These are phyloP conservation scores for Fusarium robinianum DNA, from an alignment of 2,329 filamentous ascomycete species.

Conservation along the genomic window DNA sequence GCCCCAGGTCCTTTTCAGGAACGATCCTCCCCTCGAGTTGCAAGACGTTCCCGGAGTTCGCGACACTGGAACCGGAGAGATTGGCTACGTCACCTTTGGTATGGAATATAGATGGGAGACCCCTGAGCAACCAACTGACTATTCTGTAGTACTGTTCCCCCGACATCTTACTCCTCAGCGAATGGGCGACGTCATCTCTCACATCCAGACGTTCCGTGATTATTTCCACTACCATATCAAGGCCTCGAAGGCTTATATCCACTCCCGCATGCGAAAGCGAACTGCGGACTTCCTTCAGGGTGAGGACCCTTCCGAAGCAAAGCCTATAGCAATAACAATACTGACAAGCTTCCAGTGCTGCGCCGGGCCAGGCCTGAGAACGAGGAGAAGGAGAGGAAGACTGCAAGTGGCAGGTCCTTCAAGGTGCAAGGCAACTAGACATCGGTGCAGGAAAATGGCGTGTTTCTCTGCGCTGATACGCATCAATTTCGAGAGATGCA, in stretches of 20 bases:
- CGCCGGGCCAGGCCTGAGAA: slow-evolving; percentile 93
- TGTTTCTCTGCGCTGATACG: slow-evolving; percentile 15
- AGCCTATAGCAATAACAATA: slow-evolving; percentile 5
- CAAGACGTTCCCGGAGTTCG: slow-evolving; percentile 84
- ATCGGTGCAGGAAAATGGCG: slow-evolving; percentile 13
- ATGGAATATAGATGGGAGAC: slow-evolving; percentile 24
- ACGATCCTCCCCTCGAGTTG: slow-evolving; percentile 90
- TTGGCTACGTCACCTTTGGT: slow-evolving; percentile 99
- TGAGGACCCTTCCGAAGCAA: slow-evolving; percentile 48
- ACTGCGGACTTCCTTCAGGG: slow-evolving; percentile 98
- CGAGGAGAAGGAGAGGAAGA: slow-evolving; percentile 98
- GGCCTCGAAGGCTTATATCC: slow-evolving; percentile 98
- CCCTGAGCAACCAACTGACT: slow-evolving; percentile 25
- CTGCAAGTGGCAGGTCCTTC: slow-evolving; percentile 94
- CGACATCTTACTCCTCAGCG: slow-evolving; percentile 89
- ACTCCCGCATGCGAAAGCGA: slow-evolving; percentile 95
- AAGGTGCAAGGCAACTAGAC: slow-evolving; percentile 52
- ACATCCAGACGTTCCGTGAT: slow-evolving; percentile 99
- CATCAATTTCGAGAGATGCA: slow-evolving; percentile 13
- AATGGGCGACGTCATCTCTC: slow-evolving; percentile 93
- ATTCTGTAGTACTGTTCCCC: slow-evolving; percentile 79
- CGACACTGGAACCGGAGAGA: slow-evolving; percentile 75
- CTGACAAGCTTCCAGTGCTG: too few species aligned
- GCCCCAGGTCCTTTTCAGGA: slow-evolving; percentile 94
- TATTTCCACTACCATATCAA: slow-evolving; percentile 99